phyloP scores from a whole-genome alignment of 2,329 filamentous ascomycete genomes.

The Penicillium brevicompactum region DNA sequence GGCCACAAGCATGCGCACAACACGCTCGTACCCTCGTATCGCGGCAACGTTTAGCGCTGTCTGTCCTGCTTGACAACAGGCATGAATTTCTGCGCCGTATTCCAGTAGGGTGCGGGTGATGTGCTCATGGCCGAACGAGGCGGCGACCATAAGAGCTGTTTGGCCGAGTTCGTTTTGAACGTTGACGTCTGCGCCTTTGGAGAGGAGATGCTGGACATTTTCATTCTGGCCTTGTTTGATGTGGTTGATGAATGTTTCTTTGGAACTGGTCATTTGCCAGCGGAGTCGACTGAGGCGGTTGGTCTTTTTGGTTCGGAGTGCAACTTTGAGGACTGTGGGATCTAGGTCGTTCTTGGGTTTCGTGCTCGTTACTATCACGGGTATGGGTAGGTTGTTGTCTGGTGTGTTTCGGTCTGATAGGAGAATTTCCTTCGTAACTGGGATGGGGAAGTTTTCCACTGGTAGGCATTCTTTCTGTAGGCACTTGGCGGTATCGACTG shows the following conservation, averaged over 20 bases:
- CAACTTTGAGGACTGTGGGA: background rate
- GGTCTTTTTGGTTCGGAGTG: background rate
- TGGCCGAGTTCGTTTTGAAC: slow-evolving; percentile 7
- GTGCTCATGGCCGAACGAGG: slow-evolving; percentile 12
- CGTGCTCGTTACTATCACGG: background rate
- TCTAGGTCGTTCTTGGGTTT: background rate
- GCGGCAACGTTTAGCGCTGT: slow-evolving; percentile 14
- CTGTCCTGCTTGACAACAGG: background rate
- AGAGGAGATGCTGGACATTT: slow-evolving; percentile 10
- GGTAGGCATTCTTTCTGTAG: slow-evolving; percentile 8
- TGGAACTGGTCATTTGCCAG: slow-evolving; percentile 4
- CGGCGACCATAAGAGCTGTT: slow-evolving; percentile 20
- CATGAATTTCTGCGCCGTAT: slow-evolving; percentile 9
- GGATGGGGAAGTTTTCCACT: slow-evolving; percentile 5
- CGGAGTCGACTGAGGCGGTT: background rate
- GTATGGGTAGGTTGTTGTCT: background rate
- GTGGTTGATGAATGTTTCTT: slow-evolving; percentile 13
- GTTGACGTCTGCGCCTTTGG: slow-evolving; percentile 16
- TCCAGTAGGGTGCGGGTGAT: slow-evolving; percentile 14
- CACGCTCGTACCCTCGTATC: slow-evolving; percentile 9
- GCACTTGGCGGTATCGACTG: background rate
- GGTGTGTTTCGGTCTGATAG: background rate
- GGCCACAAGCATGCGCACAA: slow-evolving; percentile 13
- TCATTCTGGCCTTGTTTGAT: slow-evolving; percentile 5
- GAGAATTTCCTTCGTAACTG: background rate